Evolutionary conservation across 805 yeast species (phyloP).

Genomic region (Pichia phayaonensis): DNA sequence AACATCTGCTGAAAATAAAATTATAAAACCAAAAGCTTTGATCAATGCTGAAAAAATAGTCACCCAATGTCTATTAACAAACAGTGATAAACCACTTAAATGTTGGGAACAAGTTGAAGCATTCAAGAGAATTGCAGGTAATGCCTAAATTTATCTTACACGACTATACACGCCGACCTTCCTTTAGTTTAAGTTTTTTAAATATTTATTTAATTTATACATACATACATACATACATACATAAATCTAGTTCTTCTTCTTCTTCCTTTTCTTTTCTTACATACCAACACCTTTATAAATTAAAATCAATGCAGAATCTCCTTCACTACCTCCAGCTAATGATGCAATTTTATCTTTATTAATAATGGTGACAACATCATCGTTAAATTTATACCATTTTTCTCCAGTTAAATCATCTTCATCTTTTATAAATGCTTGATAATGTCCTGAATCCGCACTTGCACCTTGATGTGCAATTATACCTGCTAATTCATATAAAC

Average conservation of each 20-base stretch:
- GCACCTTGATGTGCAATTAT: conserved; percentile 92
- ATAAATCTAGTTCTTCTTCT: background rate
- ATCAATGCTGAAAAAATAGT: conserved; percentile 42
- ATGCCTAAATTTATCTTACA: background rate
- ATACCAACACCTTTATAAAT: conserved; percentile 79
- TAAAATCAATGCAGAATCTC: conserved; percentile 88
- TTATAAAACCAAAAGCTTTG: conserved; percentile 32
- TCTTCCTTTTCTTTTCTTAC: conserved; percentile 21
- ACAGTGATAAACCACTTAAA: conserved; percentile 59
- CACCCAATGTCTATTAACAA: conserved; percentile 52
- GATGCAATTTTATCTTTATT: conserved; percentile 73
- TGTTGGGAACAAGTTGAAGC: conserved; percentile 76
- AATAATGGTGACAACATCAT: conserved; percentile 77
- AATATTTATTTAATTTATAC: background rate
- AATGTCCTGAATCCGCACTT: conserved; percentile 95
- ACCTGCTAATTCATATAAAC: conserved; percentile 75
- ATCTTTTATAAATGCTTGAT: conserved; percentile 82
- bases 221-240: no score
- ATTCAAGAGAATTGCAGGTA: conserved; percentile 50
- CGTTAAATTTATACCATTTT: conserved; percentile 92
- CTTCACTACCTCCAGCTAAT: conserved; percentile 96
- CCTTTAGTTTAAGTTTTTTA: background rate
- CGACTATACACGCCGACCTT: background rate
- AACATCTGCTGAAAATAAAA: conserved; percentile 24
- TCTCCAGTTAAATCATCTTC: conserved; percentile 55